These are phyloP conservation scores for Rugonectria rugulosa DNA, from an alignment of 2,329 filamentous ascomycete species.

Conservation along the genomic window DNA sequence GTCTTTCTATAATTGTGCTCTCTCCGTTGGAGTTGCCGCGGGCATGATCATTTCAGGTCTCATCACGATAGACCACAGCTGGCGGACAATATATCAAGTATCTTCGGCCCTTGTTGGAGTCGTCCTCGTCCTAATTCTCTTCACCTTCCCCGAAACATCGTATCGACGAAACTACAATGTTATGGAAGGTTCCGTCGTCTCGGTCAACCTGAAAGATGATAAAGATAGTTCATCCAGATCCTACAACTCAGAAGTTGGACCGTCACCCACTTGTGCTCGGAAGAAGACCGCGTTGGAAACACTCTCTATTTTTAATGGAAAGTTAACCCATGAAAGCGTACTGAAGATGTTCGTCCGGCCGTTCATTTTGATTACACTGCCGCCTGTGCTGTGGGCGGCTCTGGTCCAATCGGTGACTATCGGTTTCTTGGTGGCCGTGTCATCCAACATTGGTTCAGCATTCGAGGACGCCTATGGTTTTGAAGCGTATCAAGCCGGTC, in stretches of 20 bases:
- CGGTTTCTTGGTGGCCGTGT: constrained; percentile 62
- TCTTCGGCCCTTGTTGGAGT: constrained; percentile 57
- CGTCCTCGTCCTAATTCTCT: constrained; percentile 55
- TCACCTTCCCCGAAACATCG: constrained; percentile 64
- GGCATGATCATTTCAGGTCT: constrained; percentile 55
- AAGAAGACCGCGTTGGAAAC: constrained; percentile 44
- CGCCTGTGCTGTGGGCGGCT: constrained; percentile 63
- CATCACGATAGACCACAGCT: constrained; percentile 56
- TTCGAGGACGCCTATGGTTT: constrained; percentile 53
- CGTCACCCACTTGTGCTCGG: neutral
- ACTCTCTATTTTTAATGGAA: constrained; percentile 51
- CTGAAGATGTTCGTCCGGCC: constrained; percentile 58
- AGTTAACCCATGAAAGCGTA: constrained; percentile 55
- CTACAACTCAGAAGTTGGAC: constrained; percentile 24
- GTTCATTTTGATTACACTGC: constrained; percentile 57
- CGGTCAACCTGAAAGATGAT: constrained; percentile 12
- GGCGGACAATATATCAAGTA: constrained; percentile 61
- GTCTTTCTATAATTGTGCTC: constrained; percentile 52
- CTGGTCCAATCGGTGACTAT: constrained; percentile 62
- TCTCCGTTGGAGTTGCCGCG: constrained; percentile 51
- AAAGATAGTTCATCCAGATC: constrained; percentile 21
- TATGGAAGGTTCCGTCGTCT: constrained; percentile 5
- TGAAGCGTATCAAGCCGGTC: constrained; percentile 54
- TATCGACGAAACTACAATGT: constrained; percentile 46
- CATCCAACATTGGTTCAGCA: constrained; percentile 58